phyloP scores from a whole-genome alignment of 78 protist genomes.

The slime mould (Dictyostelium discoideum) region dicty_2.7 NC_007091.3:884001-884500 shows the following conservation, averaged over 20 bases:
- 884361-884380: slow-evolving; percentile 40
- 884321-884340: slow-evolving; percentile 86
- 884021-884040: slow-evolving; percentile 65
- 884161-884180: slow-evolving; percentile 94
- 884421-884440: background rate
- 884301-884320: slow-evolving; percentile 92
- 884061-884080: slow-evolving; percentile 66
- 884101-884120: slow-evolving; percentile 62
- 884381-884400: slow-evolving; percentile 92
- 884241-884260: background rate
- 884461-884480: background rate
- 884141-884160: slow-evolving; percentile 72
- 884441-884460: background rate
- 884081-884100: slow-evolving; percentile 28
- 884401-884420: slow-evolving; percentile 9
- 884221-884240: slow-evolving; percentile 23
- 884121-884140: slow-evolving; percentile 65
- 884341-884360: slow-evolving; percentile 57
- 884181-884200: slow-evolving; percentile 94
- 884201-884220: slow-evolving; percentile 92
- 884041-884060: slow-evolving; percentile 55
- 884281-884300: slow-evolving; percentile 18
- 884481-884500: too few species aligned
- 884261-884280: background rate
- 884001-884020: slow-evolving; percentile 49